Conservation (phyloP, 2,329 filamentous ascomycete species). For the Trichoderma simmonsii region DNA sequence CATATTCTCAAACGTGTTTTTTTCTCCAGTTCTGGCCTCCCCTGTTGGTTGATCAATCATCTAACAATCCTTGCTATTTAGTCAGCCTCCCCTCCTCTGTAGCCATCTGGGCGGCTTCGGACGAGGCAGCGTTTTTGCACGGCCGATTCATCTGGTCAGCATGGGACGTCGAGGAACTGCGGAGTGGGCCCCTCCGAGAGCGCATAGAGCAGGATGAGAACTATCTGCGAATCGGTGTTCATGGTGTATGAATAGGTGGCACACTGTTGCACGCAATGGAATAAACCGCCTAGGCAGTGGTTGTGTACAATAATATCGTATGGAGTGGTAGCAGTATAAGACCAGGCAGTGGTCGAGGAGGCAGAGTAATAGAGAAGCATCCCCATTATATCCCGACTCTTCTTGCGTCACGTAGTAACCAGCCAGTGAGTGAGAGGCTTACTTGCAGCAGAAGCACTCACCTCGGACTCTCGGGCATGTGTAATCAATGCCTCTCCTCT, state of each 20-base stretch:
- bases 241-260: conserved; percentile 1
- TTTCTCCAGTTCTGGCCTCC: neutral
- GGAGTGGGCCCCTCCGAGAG: conserved; percentile 8
- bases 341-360: neutral
- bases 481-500: neutral
- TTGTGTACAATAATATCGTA: neutral
- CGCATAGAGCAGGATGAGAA: conserved; percentile 14
- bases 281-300: neutral
- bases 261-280: neutral
- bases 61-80: conserved; percentile 5
- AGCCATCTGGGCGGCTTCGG: conserved; percentile 36
- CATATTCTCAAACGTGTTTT: too few species aligned
- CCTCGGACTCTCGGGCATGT: neutral
- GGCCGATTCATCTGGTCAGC: conserved; percentile 44
- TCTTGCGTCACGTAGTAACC: neutral
- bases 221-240: conserved; percentile 1
- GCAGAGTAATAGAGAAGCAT: neutral
- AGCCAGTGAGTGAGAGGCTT: neutral
- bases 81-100: conserved; percentile 36
- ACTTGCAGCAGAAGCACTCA: neutral
- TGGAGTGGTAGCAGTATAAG: neutral
- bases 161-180: conserved; percentile 49
- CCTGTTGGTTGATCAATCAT: neutral
- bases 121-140: conserved; percentile 44
- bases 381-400: neutral